Evolutionary conservation across 1,139 yeast genomes (phyloP).

Genomic region (Pichia inconspicua): DNA sequence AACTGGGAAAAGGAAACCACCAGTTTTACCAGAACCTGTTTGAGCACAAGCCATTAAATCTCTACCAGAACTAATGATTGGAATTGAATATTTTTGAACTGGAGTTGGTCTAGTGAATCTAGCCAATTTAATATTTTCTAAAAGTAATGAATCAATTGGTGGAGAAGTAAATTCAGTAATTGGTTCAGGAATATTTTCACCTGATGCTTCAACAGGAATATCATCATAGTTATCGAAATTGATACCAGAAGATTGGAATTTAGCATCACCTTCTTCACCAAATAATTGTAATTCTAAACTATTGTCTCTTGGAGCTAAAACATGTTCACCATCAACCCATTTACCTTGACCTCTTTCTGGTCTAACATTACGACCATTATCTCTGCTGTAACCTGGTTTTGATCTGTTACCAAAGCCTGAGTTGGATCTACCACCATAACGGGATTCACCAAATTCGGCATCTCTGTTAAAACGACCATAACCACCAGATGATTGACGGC

Average conservation of each 20-base stretch:
- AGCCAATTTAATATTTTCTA: slow-evolving; percentile 80
- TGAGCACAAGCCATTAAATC: slow-evolving; percentile 99
- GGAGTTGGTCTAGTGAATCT: slow-evolving; percentile 96
- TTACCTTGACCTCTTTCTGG: slow-evolving; percentile 40
- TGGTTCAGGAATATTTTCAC: slow-evolving; percentile 92
- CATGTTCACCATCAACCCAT: slow-evolving; percentile 84
- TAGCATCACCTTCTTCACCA: slow-evolving; percentile 78
- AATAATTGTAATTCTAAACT: slow-evolving; percentile 72
- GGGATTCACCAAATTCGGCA: slow-evolving; percentile 4
- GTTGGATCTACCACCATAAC: slow-evolving; percentile 26
- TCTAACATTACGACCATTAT: slow-evolving; percentile 24
- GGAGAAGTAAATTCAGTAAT: slow-evolving; percentile 82
- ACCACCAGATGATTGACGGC: slow-evolving; percentile 1
- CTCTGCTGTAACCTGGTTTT: slow-evolving; percentile 58
- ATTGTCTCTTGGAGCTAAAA: slow-evolving; percentile 70
- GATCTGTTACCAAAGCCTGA: slow-evolving; percentile 31
- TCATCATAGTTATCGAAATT: slow-evolving; percentile 98
- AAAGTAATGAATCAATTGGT: slow-evolving; percentile 80
- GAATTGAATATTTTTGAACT: slow-evolving; percentile 96
- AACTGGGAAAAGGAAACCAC: slow-evolving; percentile 98
- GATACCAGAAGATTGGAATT: slow-evolving; percentile 90
- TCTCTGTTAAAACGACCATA: neutral
- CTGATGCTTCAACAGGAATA: slow-evolving; percentile 96
- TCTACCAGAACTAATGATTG: slow-evolving; percentile 91
- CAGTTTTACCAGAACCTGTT: slow-evolving; percentile 99